phyloP scores from a whole-genome alignment of 306 rosid species.

The Quercus ilex region DNA sequence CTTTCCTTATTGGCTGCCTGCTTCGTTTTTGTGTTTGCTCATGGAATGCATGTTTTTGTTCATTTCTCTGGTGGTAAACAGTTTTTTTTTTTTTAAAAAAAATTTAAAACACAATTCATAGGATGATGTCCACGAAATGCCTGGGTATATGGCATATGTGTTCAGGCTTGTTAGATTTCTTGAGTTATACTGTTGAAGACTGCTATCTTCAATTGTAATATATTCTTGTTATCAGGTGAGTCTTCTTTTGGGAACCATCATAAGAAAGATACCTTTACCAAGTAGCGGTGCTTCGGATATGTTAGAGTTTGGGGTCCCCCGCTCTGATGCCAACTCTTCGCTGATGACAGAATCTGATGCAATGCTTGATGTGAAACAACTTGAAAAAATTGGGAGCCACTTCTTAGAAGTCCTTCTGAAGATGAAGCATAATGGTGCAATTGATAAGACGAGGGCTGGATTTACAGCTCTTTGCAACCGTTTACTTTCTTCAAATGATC shows the following conservation, averaged over 20 bases:
- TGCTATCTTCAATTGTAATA: conserved; percentile 2
- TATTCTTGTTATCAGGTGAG: conserved; percentile 64
- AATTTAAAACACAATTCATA: background rate
- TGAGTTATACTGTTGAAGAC: background rate
- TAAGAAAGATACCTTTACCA: conserved; percentile 85
- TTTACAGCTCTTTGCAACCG: conserved; percentile 98
- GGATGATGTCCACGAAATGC: background rate
- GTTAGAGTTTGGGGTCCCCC: conserved; percentile 28
- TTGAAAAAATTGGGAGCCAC: conserved; percentile 85
- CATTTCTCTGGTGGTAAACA: background rate
- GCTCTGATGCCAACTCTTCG: conserved; percentile 34
- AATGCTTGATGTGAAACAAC: conserved; percentile 80
- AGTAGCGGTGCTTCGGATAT: conserved; percentile 41
- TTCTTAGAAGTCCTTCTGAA: conserved; percentile 95
- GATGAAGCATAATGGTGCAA: conserved; percentile 99
- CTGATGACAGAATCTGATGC: conserved; percentile 30
- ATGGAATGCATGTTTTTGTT: background rate
- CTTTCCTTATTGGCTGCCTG: conserved; percentile 7
- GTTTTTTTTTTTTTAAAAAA: background rate
- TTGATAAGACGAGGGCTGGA: conserved; percentile 98
- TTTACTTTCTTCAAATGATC: conserved; percentile 86
- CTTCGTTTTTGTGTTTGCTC: conserved; percentile 1
- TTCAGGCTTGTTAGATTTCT: background rate
- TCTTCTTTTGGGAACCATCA: conserved; percentile 93
- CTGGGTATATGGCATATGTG: background rate